phyloP scores from a whole-genome alignment of 495 filamentous ascomycete genomes.

The Neurospora sp. region DNA sequence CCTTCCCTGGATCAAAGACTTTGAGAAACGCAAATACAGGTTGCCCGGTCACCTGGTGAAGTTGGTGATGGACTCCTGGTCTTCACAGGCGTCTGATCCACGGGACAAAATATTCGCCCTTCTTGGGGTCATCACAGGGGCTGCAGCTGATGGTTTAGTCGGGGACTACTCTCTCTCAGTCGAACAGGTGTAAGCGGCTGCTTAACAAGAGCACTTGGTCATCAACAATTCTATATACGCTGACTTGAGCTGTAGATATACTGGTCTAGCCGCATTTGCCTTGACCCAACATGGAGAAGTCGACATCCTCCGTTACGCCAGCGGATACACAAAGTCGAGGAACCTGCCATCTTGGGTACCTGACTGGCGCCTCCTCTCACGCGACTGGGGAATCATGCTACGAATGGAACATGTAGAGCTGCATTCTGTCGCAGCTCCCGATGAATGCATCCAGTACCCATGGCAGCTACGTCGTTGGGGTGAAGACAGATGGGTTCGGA shows the following conservation, averaged over 20 bases:
- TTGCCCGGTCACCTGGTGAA: conserved; percentile 7
- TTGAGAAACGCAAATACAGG: conserved; percentile 9
- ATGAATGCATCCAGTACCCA: neutral
- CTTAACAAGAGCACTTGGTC: neutral
- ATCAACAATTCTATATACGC: neutral
- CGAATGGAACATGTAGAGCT: neutral
- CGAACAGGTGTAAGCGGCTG: conserved; percentile 7
- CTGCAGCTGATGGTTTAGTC: conserved; percentile 8
- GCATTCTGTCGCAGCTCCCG: neutral
- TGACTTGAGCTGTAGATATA: conserved; percentile 5
- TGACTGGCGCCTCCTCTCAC: conserved; percentile 10
- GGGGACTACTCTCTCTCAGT: conserved; percentile 14
- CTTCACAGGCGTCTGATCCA: conserved; percentile 13
- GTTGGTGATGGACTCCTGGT: conserved; percentile 15
- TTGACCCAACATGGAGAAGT: conserved; percentile 2
- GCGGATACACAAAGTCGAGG: conserved; percentile 5
- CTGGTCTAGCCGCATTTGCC: conserved; percentile 10
- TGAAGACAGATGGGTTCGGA: neutral
- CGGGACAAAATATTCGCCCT: conserved; percentile 23
- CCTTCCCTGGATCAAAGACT: conserved; percentile 11
- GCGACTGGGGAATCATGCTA: conserved; percentile 9
- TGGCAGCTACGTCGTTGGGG: neutral
- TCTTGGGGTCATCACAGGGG: conserved; percentile 12
- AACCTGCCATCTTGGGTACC: conserved; percentile 17
- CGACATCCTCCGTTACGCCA: conserved; percentile 9